phyloP scores from a whole-genome alignment of 441 rosid species.

The Jatropha multifida region DNA sequence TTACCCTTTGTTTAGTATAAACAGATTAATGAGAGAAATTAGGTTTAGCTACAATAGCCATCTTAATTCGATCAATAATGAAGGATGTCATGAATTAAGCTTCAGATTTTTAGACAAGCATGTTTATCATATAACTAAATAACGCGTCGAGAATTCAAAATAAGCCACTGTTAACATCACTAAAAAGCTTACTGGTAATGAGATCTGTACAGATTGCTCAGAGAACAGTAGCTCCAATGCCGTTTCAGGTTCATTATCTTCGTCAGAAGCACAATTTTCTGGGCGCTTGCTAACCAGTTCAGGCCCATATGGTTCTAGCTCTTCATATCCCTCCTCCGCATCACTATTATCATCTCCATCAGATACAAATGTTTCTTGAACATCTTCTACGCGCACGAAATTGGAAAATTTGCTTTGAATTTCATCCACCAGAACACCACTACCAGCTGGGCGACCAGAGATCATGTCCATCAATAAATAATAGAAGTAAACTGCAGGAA shows the following conservation, averaged over 20 bases:
- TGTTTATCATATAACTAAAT: background rate
- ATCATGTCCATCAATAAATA: conserved; percentile 38
- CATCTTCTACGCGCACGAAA: conserved; percentile 32
- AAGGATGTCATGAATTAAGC: background rate
- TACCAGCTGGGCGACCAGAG: conserved; percentile 25
- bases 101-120: background rate
- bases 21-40: too few relatives aligned
- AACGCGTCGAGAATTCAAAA: background rate
- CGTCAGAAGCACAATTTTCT: conserved; percentile 25
- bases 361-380: conserved; percentile 30
- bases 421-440: conserved; percentile 37
- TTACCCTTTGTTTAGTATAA: too few relatives aligned
- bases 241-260: conserved; percentile 37
- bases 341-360: conserved; percentile 39
- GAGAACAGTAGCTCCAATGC: conserved; percentile 38
- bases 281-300: conserved; percentile 23
- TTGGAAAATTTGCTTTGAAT: conserved; percentile 31
- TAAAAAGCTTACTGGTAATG: conserved; percentile 42
- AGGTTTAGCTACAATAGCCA: background rate
- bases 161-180: background rate
- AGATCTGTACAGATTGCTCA: conserved; percentile 25
- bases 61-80: background rate
- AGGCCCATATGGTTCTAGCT: conserved; percentile 24
- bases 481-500: conserved; percentile 21
- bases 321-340: conserved; percentile 31